Conservation (phyloP, 2,329 filamentous ascomycete species). For the Cercospora zeina region DNA sequence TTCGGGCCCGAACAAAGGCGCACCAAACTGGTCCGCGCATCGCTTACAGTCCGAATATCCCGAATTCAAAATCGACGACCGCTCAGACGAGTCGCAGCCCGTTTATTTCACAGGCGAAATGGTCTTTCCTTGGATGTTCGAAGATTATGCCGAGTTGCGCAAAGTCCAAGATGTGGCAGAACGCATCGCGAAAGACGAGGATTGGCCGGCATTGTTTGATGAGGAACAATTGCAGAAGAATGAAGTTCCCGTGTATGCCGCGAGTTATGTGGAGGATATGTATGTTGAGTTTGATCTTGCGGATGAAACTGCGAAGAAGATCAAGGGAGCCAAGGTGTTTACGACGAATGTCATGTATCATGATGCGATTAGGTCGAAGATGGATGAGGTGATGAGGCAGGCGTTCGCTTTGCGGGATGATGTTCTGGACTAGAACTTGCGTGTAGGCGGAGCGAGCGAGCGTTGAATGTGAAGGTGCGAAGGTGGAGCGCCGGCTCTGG, state of each 20-base stretch:
- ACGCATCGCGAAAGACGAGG: constrained; percentile 63
- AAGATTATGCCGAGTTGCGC: constrained; percentile 74
- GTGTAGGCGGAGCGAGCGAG: too few species aligned
- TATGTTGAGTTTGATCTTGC: constrained; percentile 81
- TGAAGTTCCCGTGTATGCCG: constrained; percentile 81
- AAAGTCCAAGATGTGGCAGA: constrained; percentile 68
- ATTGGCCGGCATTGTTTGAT: constrained; percentile 79
- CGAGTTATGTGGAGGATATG: constrained; percentile 84
- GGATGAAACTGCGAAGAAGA: constrained; percentile 69
- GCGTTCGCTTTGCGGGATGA: constrained; percentile 77
- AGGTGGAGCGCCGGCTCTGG: background rate
- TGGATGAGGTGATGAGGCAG: constrained; percentile 73
- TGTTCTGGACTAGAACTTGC: constrained; percentile 52
- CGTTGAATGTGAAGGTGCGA: background rate
- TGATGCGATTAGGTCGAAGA: constrained; percentile 71
- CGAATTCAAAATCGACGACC: constrained; percentile 49
- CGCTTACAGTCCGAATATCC: constrained; percentile 57
- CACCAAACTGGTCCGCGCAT: constrained; percentile 74
- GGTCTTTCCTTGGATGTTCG: constrained; percentile 83
- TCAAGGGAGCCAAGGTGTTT: constrained; percentile 76
- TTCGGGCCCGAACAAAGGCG: constrained; percentile 53
- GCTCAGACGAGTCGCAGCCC: constrained; percentile 47
- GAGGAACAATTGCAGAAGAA: constrained; percentile 71
- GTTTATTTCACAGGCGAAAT: constrained; percentile 89
- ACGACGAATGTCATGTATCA: constrained; percentile 88